A percentile compares a stretch with the other conserved stretches of the same genome.
These are phyloP conservation scores for Detonula confervacea DNA, from an alignment of 352 stramenopile species.

Conservation along the genomic window DNA sequence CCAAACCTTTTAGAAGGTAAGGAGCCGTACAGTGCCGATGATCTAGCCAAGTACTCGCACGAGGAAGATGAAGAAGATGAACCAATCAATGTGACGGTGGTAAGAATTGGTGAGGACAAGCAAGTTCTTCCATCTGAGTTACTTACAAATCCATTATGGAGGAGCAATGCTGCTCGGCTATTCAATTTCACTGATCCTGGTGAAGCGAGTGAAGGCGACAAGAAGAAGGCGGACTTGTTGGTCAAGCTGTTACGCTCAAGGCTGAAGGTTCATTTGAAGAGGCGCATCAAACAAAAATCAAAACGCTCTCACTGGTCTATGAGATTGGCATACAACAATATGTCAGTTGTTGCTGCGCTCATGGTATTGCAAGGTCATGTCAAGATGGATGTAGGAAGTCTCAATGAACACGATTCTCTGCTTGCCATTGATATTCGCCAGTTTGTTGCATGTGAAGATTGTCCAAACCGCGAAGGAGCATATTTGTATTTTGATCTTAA, in stretches of 20 bases:
- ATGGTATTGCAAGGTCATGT: constrained; percentile 5
- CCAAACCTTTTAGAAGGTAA: constrained; percentile 4
- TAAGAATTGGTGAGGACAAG: not conserved
- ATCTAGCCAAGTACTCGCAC: constrained; percentile 2
- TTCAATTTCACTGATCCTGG: not conserved
- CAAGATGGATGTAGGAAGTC: not conserved
- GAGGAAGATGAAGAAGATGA: not conserved
- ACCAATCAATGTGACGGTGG: not conserved
- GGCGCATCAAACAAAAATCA: not conserved
- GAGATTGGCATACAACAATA: not conserved
- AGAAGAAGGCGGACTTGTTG: not conserved
- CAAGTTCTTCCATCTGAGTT: not conserved
- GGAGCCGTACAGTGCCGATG: not conserved
- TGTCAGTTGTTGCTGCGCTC: not conserved
- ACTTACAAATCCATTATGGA: not conserved
- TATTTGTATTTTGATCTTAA: constrained; percentile 8
- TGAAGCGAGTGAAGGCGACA: not conserved
- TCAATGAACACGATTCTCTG: constrained; percentile 5
- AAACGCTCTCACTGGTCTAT: not conserved
- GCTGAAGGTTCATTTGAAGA: not conserved
- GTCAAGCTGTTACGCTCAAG: not conserved
- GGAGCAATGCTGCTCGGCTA: not conserved
- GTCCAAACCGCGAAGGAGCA: not conserved
- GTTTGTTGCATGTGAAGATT: not conserved
- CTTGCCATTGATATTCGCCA: not conserved